Evolutionary conservation across 2,329 filamentous ascomycete genomes (phyloP).

Genomic region (Trichophyton verrucosum): DNA sequence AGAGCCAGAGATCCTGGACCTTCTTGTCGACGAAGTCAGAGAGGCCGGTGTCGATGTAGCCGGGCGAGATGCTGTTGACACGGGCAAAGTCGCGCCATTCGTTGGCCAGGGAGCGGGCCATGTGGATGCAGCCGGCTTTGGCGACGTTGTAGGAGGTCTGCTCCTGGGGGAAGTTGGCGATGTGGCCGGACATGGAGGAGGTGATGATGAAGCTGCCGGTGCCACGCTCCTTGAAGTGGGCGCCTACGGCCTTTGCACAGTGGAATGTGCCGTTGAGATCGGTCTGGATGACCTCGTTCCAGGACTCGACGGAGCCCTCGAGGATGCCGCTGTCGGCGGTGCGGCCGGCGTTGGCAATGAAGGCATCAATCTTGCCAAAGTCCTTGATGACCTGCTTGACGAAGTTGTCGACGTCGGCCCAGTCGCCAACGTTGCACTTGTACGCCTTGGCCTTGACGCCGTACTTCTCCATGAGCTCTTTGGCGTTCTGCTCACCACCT

Average conservation of each 20-base stretch:
- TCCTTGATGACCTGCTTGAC: conserved; percentile 50
- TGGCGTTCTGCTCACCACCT: conserved; percentile 54
- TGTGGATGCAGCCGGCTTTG: conserved; percentile 55
- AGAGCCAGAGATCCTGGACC: conserved; percentile 40
- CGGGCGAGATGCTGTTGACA: conserved; percentile 56
- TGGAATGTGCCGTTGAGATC: conserved; percentile 79
- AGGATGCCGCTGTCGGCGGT: conserved; percentile 57
- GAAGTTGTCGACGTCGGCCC: conserved; percentile 44
- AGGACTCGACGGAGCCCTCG: conserved; percentile 57
- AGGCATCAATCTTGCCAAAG: conserved; percentile 57
- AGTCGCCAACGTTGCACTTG: conserved; percentile 50
- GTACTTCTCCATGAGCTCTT: conserved; percentile 47
- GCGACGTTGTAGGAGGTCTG: conserved; percentile 54
- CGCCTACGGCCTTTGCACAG: conserved; percentile 78
- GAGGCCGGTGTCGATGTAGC: conserved; percentile 56
- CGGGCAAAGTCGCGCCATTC: conserved; percentile 59
- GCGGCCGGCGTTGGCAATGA: conserved; percentile 58
- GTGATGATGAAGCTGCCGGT: conserved; percentile 55
- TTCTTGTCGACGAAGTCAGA: conserved; percentile 52
- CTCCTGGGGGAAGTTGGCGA: conserved; percentile 49
- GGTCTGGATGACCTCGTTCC: conserved; percentile 66
- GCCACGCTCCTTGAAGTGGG: conserved; percentile 57
- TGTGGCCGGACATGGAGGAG: conserved; percentile 48
- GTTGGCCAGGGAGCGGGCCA: conserved; percentile 52
- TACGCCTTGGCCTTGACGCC: conserved; percentile 56